Evolutionary conservation across 495 filamentous ascomycete genomes (phyloP), one percentile per base, ranked within the genome.

Genomic region (Penicillium turbatum): DNA sequence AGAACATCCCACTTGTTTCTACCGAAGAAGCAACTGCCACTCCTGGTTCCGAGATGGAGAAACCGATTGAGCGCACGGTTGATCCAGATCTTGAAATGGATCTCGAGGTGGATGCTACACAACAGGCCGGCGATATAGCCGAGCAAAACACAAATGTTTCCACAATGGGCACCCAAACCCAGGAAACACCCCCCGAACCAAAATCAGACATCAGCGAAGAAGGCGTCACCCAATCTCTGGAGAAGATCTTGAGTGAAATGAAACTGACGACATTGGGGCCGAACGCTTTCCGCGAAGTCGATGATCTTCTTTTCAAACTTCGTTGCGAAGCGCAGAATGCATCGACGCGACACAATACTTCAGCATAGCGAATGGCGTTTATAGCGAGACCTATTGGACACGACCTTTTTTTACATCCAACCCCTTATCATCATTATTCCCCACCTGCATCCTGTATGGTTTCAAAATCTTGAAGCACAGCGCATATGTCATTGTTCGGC

Each of bases 261-360:
- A 76, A 79, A 50, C 57, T 59, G 11, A 74, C 77, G 36, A 71
- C 64, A 26, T 59, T 87, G 50, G 75, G 77, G 17, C 68, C 77
- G 9, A 61, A 73, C 40, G 76, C 81, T 47, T 72, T 83, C 29
- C 77, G 76, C 32, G 72, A 80, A 57, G 77, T 87, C 49, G 86
- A 89, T 54, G 81, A 86, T 56, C 65, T 86, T 61, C 77, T 87
- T 53, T 84, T 86, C 71, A 82, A 87, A 62, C 80, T 85, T 60
- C 83, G 80, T 52, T 75, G 80, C 52, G 79, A 83, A 59, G 69
- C 85, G 56, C 83, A 84, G 59, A 80, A 83, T 45, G 86, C 84
- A 32, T 76, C 78, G 54, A 72, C 70, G 60, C 76, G 83, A 54
- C 57, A 68, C 58, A 61, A 63, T 40, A 32, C 38, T 66, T 62